A percentile compares a stretch with the other conserved stretches of the same genome.
Conservation (phyloP, 345 rosid species). For the Arabis alpina region DNA sequence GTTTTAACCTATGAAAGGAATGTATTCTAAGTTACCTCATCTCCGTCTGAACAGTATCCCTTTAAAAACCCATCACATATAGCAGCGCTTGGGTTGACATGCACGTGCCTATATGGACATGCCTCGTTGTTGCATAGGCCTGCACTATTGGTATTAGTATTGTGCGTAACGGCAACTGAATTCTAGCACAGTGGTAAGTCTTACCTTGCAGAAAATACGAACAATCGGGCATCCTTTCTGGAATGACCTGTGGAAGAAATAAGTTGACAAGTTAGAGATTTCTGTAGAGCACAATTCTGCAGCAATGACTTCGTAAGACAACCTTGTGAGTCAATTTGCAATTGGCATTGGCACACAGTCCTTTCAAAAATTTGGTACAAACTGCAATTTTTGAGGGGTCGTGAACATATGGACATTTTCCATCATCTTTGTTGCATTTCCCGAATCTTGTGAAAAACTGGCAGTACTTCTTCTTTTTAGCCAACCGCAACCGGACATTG, state of each 20-base stretch:
- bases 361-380: conserved; percentile 91
- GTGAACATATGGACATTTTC: conserved; percentile 90
- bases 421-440: conserved; percentile 91
- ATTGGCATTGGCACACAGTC: conserved; percentile 67
- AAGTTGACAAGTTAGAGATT: conserved; percentile 24
- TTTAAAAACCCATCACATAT: conserved; percentile 82
- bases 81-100: conserved; percentile 81
- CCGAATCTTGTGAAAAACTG: conserved; percentile 98
- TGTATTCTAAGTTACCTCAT: conserved; percentile 66
- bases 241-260: conserved; percentile 75
- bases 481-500: conserved; percentile 80
- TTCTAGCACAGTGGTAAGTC: conserved; percentile 18
- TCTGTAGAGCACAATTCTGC: conserved; percentile 25
- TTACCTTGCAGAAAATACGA: conserved; percentile 92
- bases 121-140: conserved; percentile 83
- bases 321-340: conserved; percentile 99
- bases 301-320: conserved; percentile 32
- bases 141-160: conserved; percentile 45
- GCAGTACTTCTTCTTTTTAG: conserved; percentile 81
- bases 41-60: conserved; percentile 92
- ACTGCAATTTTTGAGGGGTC: conserved; percentile 93
- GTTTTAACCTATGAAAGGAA: no score
- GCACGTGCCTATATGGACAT: conserved; percentile 93
- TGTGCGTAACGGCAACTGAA: not conserved
- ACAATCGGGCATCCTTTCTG: conserved; percentile 98